These are phyloP conservation scores for Phytophthora podocarpi DNA, from an alignment of 352 stramenopile genomes.

Conservation along the genomic window DNA sequence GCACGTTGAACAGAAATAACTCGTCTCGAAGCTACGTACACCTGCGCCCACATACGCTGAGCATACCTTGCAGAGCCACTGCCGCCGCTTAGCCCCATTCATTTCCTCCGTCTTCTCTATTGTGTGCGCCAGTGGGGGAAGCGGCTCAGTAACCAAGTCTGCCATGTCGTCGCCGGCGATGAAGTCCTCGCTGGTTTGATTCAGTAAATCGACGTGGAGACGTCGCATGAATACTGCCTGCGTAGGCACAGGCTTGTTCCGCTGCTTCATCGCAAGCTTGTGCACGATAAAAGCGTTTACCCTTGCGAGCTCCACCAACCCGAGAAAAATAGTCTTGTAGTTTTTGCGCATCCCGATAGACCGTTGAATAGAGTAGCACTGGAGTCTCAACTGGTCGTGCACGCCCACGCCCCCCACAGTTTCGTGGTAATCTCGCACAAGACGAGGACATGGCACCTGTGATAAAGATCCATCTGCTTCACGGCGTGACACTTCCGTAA, in stretches of 20 bases:
- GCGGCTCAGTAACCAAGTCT: constrained; percentile 7
- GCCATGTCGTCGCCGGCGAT: background rate
- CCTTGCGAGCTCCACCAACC: constrained; percentile 25
- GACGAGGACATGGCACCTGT: background rate
- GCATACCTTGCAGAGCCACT: constrained; percentile 32
- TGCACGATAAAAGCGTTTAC: constrained; percentile 32
- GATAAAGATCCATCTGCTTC: background rate
- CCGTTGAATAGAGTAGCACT: constrained; percentile 16
- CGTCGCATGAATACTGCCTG: constrained; percentile 10
- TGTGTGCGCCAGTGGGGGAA: background rate
- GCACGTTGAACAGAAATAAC: constrained; percentile 19
- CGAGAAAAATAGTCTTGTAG: constrained; percentile 34
- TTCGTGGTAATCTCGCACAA: constrained; percentile 3
- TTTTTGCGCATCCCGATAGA: constrained; percentile 16
- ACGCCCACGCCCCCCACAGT: constrained; percentile 12
- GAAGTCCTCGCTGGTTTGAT: constrained; percentile 17
- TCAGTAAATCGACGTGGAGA: constrained; percentile 12
- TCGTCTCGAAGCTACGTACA: constrained; percentile 23
- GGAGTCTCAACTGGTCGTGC: constrained; percentile 21
- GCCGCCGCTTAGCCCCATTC: constrained; percentile 21
- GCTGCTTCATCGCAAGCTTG: constrained; percentile 1
- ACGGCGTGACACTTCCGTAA: background rate
- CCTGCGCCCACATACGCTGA: constrained; percentile 12
- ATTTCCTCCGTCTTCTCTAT: constrained; percentile 19
- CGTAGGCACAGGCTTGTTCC: background rate